phyloP scores from a whole-genome alignment of 169 alveolate genomes.

The Cryptosporidium xiaoi region DNA sequence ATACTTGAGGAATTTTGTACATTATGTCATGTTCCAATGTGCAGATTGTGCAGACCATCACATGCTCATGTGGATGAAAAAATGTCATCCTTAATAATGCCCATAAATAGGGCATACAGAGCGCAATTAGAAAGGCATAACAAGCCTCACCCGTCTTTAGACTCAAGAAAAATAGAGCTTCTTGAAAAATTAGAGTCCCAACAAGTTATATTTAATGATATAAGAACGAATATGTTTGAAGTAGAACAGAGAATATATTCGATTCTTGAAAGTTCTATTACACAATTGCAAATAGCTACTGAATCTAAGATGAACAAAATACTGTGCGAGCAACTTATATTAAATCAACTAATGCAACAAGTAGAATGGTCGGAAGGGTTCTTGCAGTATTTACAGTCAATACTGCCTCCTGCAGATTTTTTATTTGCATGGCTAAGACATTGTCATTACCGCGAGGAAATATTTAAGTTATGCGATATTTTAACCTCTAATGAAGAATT shows the following conservation, averaged over 20 bases:
- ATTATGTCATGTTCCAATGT: slow-evolving; percentile 84
- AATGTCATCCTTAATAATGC: slow-evolving; percentile 76
- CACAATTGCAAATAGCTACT: slow-evolving; percentile 80
- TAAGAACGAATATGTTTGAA: slow-evolving; percentile 80
- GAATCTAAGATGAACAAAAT: slow-evolving; percentile 84
- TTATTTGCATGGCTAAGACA: slow-evolving; percentile 85
- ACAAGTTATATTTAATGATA: slow-evolving; percentile 77
- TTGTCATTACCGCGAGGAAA: slow-evolving; percentile 78
- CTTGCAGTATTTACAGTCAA: slow-evolving; percentile 80
- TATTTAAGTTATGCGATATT: slow-evolving; percentile 68
- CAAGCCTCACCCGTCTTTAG: slow-evolving; percentile 76
- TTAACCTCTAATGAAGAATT: slow-evolving; percentile 48
- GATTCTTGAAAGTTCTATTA: slow-evolving; percentile 82
- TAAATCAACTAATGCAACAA: slow-evolving; percentile 80
- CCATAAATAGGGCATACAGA: slow-evolving; percentile 79
- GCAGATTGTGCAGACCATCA: slow-evolving; percentile 84
- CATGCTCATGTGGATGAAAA: slow-evolving; percentile 82
- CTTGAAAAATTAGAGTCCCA: slow-evolving; percentile 74
- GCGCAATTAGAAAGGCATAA: slow-evolving; percentile 78
- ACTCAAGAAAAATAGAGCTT: slow-evolving; percentile 76
- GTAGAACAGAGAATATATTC: slow-evolving; percentile 83
- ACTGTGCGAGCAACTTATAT: slow-evolving; percentile 81
- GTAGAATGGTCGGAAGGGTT: slow-evolving; percentile 84
- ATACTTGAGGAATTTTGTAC: slow-evolving; percentile 82
- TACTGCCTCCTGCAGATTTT: slow-evolving; percentile 87